A percentile compares a stretch with the other conserved stretches of the same genome.
phyloP scores from a whole-genome alignment of 352 stramenopile genomes.

The Phytopythium litorale region DNA sequence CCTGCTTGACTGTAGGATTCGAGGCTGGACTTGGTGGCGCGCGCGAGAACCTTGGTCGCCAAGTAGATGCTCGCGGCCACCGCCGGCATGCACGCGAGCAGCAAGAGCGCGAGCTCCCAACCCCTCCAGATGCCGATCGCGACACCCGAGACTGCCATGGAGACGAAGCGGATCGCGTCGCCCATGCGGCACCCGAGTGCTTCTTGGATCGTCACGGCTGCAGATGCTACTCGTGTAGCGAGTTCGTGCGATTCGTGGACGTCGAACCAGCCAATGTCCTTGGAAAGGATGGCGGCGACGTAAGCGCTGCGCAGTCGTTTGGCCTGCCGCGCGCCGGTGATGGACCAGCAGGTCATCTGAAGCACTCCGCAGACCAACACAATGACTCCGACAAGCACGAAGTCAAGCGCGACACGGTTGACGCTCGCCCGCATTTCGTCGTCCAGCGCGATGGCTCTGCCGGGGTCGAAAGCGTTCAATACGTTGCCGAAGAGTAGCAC shows the following conservation, averaged over 20 bases:
- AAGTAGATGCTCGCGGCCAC: slow-evolving; percentile 18
- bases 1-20: slow-evolving; percentile 41
- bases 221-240: slow-evolving; percentile 25
- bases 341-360: slow-evolving; percentile 48
- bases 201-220: slow-evolving; percentile 45
- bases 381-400: slow-evolving; percentile 23
- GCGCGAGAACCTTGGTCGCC: slow-evolving; percentile 11
- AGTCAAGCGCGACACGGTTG: slow-evolving; percentile 26
- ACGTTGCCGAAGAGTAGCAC: slow-evolving; percentile 34
- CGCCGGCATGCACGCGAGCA: slow-evolving; percentile 32
- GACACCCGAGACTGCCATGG: slow-evolving; percentile 30
- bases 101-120: slow-evolving; percentile 40
- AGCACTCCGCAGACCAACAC: slow-evolving; percentile 29
- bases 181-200: slow-evolving; percentile 40
- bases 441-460: not conserved
- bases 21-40: slow-evolving; percentile 21
- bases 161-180: slow-evolving; percentile 27
- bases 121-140: slow-evolving; percentile 33
- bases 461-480: slow-evolving; percentile 30
- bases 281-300: slow-evolving; percentile 30
- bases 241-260: slow-evolving; percentile 26
- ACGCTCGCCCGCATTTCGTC: slow-evolving; percentile 13
- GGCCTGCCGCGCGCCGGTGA: slow-evolving; percentile 39
- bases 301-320: slow-evolving; percentile 40
- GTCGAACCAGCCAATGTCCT: slow-evolving; percentile 51